Base-by-base conservation (phyloP, 2,329 filamentous ascomycete genomes). In the Calonectria fujianensis region DNA sequence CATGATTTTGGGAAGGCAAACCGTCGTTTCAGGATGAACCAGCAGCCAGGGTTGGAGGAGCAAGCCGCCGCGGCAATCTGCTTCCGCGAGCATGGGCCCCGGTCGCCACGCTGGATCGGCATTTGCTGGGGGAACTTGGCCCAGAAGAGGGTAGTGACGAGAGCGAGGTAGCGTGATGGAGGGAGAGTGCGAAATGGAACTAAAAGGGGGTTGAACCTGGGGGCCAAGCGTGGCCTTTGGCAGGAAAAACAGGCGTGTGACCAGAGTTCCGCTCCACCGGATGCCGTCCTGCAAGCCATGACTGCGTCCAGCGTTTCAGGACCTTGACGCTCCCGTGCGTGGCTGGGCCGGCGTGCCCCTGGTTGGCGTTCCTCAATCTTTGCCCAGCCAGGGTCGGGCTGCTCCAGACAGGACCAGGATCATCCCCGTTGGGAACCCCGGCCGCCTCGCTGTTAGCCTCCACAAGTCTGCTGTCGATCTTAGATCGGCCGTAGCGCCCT, bases 401-500 rank as follows among this genome's bases (percentile, higher is more conserved):
- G 41, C 67, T 72, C 59, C 48, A 48, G n/a, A 41, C 11, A n/a
- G 1, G 39, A 32, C 51, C 59, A 76, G 73, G 77, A 74, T 69
- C 41, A 68, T 50, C 72, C 72, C 73, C 65, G 74, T 64, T 75
- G 61, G 41, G 41, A 50, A 66, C 68, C 70, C 70, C 73, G 70
- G 76, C 74, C 63, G 74, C 41, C 59, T 68, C 69, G 69, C 73
- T 73, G 71, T 63, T 51, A 45, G 41, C 18, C 41, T 45, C 41
- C 41, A 45, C 77, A 78, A 78, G 67, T 20, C 59, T 50, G 68
- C 72, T 72, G 79, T 78, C 77, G 79, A 81, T 81, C 79, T 78
- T 74, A 77, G 79, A 81, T 81, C 79, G 74, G 66, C 78, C 76
- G 77, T 81, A 80, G 79, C 72, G 77, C 70, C 59, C 48, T 73